Evolutionary conservation across 495 filamentous ascomycete species (phyloP).

Genomic region (Talaromyces thailandensis): DNA sequence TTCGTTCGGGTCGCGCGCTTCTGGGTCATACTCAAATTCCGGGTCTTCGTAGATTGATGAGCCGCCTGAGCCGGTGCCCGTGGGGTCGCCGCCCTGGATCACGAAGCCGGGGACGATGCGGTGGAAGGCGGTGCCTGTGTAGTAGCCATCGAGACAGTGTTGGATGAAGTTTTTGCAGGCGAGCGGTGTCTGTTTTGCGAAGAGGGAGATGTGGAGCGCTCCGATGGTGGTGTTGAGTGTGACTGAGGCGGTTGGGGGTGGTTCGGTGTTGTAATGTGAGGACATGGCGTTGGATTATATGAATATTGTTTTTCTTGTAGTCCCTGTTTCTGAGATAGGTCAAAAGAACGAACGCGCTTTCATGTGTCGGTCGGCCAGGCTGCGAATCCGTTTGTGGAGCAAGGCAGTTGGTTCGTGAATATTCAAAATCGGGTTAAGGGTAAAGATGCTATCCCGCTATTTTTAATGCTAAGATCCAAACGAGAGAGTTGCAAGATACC

Average conservation of each 20-base stretch:
- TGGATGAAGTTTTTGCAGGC: conserved; percentile 95
- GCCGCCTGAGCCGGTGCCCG: conserved; percentile 84
- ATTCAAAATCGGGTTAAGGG: neutral
- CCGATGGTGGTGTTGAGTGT: conserved; percentile 83
- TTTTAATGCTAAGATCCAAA: neutral
- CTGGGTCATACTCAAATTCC: conserved; percentile 62
- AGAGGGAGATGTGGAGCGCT: conserved; percentile 82
- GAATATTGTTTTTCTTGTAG: neutral
- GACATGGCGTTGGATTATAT: conserved; percentile 50
- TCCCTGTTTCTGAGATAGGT: neutral
- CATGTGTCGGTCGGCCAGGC: neutral
- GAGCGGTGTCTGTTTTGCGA: conserved; percentile 85
- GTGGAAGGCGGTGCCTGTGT: conserved; percentile 86
- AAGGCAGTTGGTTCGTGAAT: neutral
- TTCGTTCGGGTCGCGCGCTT: conserved; percentile 47
- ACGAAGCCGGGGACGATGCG: conserved; percentile 87
- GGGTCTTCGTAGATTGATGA: conserved; percentile 85
- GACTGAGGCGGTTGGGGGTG: conserved; percentile 81
- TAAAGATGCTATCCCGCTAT: neutral
- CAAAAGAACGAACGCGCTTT: neutral
- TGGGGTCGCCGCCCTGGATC: conserved; percentile 89
- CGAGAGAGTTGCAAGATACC: neutral
- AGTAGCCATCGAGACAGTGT: conserved; percentile 89
- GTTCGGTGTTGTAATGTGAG: conserved; percentile 86
- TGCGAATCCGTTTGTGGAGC: neutral